Base-by-base conservation (phyloP, 441 rosid genomes). In the Syzygium malaccense region DNA sequence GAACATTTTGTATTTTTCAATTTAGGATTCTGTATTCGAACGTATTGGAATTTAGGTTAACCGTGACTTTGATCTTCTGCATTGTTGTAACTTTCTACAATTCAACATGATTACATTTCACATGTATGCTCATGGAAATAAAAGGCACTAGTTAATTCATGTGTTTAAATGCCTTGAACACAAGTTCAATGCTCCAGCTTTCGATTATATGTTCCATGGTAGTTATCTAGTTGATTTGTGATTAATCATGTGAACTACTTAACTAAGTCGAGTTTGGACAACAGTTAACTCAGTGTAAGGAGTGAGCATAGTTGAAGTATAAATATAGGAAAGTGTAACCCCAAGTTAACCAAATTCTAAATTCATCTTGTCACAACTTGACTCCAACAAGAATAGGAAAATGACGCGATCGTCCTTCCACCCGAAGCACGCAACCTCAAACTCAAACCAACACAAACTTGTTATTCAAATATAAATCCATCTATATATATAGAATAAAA, bases 281-380 rank as follows among this genome's bases (percentile, higher is more conserved):
- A 58, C 0, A 0, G 64, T 58, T 58, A 58, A 30, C 30, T 58
- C 7, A 2, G 7, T 58, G 26, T 58, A 58, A 58, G 64, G 0
- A 58, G 7, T 57, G 62, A 57, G 62, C 89, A 91, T 95, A 19
- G 96, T 97, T 91, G 14, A 57, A 26, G 6, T 25, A 11, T 58
- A 25, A 58, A 58, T 58, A 58, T 25, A 58, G 17, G 3, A 58
- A 11, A 26, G 1, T 11, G 19, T 26, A 58, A 5, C 19, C 6
- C 30, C 7, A 58, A 10, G 30, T 58, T 26, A 58, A 58, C 14
- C 0, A 5, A 58, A 58, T 26, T 58, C 17, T 28, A 60, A 28
- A 28, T 60, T 28, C 32, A 58, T 28, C 17, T 60, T 28, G 0
- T 60, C 66, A 28, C 32, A 60, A 18, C 75, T 18, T 0, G 17